Base-by-base conservation (phyloP, 163 green algal species). In the Scenedesmus sp. region DNA sequence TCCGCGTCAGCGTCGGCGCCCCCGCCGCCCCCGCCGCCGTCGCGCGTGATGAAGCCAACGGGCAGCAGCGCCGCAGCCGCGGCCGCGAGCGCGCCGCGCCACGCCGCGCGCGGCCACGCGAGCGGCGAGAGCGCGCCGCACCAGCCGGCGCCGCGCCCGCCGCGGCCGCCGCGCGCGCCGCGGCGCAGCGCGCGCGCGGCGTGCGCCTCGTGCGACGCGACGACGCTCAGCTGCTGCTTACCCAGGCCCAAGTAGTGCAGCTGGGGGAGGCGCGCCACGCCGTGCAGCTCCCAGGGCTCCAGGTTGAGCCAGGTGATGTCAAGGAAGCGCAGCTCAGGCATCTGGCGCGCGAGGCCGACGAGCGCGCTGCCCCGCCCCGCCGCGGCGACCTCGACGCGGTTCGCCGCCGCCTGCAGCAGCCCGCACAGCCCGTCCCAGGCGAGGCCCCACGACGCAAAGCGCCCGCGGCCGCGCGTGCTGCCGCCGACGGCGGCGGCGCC, bases 301-400 rank as follows among this genome's bases (percentile, higher is more conserved):
- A 60, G 44, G 47, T 80, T 80, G 17, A 80, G 60, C 71, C 71
- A 80, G 17, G 60, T 80, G 3, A 80, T 28, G 47, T 80, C 71
- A 57, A 80, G 33, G 58, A 72, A 80, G n/a, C 71, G 34, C 17
- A 80, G 60, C 31, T 63, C 24, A 3, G 71, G 71, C 71, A 80
- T 70, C 42, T 64, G 29, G 13, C 39, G 20, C 31, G 63, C 71
- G 50, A 80, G 26, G 24, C 58, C 58, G 53, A 80, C 39, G 9
- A 80, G 13, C 4, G 71, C 58, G 26, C 57, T 70, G 29, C 71
- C 71, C 13, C 50, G 31, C 0, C 45, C 71, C 0, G 36, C 47
- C 1, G 26, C 54, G 1, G 39, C 69, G 6, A 67, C 69, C 15
- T 77, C 69, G 13, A 77, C 69, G 13, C 58, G 31, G 34, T 66